Percentiles rank a stretch among this genome's conserved stretches.
Evolutionary conservation across 1,284 basidiomycete genomes (phyloP).

Genomic region (Albatrellus sp.): DNA sequence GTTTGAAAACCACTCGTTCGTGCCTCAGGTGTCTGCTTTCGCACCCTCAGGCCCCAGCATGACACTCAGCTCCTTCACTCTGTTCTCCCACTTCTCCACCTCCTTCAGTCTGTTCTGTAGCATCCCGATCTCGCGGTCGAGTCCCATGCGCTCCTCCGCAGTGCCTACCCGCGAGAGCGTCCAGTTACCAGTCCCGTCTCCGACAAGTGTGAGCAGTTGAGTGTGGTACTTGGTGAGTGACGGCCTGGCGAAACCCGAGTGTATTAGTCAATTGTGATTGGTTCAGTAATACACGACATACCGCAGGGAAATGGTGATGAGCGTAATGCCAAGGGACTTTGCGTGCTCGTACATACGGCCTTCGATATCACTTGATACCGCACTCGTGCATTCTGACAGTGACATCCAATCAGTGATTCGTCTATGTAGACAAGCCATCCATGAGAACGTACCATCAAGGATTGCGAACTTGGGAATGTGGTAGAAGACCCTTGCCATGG

Average conservation of each 20-base stretch:
- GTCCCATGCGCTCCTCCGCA: constrained; percentile 58
- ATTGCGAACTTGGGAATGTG: constrained; percentile 70
- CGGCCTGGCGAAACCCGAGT: constrained; percentile 32
- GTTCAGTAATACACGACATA: constrained; percentile 16
- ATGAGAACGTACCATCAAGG: constrained; percentile 47
- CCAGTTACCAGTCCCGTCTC: constrained; percentile 57
- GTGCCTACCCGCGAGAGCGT: constrained; percentile 60
- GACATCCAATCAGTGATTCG: not conserved
- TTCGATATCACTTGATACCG: constrained; percentile 94
- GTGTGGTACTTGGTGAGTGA: constrained; percentile 78
- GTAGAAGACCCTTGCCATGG: constrained; percentile 76
- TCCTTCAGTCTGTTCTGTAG: constrained; percentile 58
- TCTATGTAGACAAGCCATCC: not conserved
- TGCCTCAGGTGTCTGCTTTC: constrained; percentile 18
- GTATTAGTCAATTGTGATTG: not conserved
- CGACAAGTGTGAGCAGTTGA: constrained; percentile 64
- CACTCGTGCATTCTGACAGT: constrained; percentile 79
- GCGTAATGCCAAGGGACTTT: constrained; percentile 84
- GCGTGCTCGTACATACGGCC: constrained; percentile 93
- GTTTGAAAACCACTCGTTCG: not conserved
- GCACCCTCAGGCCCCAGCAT: constrained; percentile 28
- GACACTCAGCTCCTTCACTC: constrained; percentile 44
- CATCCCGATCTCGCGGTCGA: constrained; percentile 57
- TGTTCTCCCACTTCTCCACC: constrained; percentile 53
- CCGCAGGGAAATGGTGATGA: constrained; percentile 85